phyloP scores from a whole-genome alignment of 345 rosid genomes.

The Cardamine chenopodiifolia region DNA sequence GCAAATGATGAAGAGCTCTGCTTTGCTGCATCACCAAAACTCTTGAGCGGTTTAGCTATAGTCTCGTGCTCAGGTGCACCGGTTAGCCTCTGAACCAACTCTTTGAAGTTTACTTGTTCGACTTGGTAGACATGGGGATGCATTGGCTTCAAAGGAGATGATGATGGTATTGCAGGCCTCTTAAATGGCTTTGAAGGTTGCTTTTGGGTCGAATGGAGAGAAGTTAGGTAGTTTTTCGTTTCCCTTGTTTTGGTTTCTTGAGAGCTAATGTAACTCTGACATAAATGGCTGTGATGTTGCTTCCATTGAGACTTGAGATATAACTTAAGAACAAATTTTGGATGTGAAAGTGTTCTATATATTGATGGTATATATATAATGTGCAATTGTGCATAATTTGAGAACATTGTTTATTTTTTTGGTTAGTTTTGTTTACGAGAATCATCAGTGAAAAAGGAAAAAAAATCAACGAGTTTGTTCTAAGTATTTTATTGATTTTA shows the following conservation, averaged over 20 bases:
- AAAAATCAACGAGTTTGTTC: slow-evolving; percentile 32
- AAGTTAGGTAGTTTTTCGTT: slow-evolving; percentile 39
- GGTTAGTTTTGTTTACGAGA: neutral
- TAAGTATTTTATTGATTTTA: slow-evolving; percentile 1
- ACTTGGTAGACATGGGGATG: slow-evolving; percentile 78
- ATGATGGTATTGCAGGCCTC: slow-evolving; percentile 57
- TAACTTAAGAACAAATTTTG: neutral
- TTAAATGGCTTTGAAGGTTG: slow-evolving; percentile 59
- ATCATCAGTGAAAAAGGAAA: neutral
- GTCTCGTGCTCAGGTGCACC: slow-evolving; percentile 46
- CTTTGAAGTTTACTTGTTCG: slow-evolving; percentile 72
- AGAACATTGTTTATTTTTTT: slow-evolving; percentile 9
- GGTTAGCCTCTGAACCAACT: slow-evolving; percentile 85
- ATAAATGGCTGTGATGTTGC: slow-evolving; percentile 14
- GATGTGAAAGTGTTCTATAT: neutral
- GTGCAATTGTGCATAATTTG: neutral
- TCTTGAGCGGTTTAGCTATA: slow-evolving; percentile 28
- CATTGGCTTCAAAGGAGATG: slow-evolving; percentile 57
- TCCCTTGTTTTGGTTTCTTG: slow-evolving; percentile 13
- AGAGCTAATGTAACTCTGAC: slow-evolving; percentile 5
- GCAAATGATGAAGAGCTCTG: slow-evolving; percentile 23
- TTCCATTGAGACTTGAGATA: slow-evolving; percentile 15
- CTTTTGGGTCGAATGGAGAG: slow-evolving; percentile 64
- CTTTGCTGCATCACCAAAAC: neutral
- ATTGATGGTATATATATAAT: slow-evolving; percentile 3